Base-by-base conservation (phyloP, 257 asterid genomes). In the Sherardia arvensis region DNA sequence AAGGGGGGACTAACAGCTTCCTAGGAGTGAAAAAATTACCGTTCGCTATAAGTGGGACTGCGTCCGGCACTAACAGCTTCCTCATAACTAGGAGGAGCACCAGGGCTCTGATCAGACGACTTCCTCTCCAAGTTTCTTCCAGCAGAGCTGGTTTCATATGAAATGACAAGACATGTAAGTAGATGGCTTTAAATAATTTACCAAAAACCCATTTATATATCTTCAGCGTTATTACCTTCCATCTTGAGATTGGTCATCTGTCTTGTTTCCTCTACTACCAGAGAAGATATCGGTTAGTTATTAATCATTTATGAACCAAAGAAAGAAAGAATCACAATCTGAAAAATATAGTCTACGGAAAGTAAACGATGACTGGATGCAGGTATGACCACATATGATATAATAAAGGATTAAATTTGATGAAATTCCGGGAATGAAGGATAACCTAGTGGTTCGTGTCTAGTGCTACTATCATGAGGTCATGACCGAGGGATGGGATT, bases 21-120 rank as follows among this genome's bases (percentile, higher is more conserved):
- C n/a, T n/a, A 43, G 6, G 66, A 63, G 33, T 71, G 49, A 48
- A 18, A 51, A 61, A 56, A 32, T 40, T 76, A 90, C 97, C 92
- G 81, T 59, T 87, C 97, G 77, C 79, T 80, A 61, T 77, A 78
- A 40, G 84, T 67, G 56, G 99, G 95, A 68, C 95, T 85, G 61
- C 72, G 97, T 63, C 83, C 60, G 56, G 84, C 77, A 76, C 86
- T 78, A 73, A 83, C 84, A 73, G 79, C 90, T 65, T 90, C 97
- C 80, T 87, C 97, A 28, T 84, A 93, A 80, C 81, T 85, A 67
- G 97, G 97, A 77, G 96, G 96, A 49, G 84, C 89, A 67, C 77
- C 83, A 69, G 74, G 75, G 73, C 76, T 84, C 81, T 81, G 93
- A 43, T 79, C 96, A 66, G 95, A 84, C 78, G 76, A 76, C 75